A percentile compares a stretch with the other conserved stretches of the same genome.
These are phyloP conservation scores for Gossypium lobatum DNA, from an alignment of 441 rosid species.

Conservation along the genomic window DNA sequence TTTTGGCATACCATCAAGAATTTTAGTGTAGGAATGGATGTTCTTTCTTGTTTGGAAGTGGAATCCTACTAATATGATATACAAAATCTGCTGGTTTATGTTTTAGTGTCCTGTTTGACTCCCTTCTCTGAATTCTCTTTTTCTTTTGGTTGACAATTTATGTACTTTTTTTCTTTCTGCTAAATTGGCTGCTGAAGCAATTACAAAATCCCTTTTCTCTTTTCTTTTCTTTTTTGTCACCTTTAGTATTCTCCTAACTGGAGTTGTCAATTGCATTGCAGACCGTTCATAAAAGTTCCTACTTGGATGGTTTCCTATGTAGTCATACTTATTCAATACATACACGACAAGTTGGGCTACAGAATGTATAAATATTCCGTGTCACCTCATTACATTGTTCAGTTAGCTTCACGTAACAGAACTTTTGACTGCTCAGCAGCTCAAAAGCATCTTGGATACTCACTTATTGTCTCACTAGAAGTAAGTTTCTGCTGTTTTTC, in stretches of 20 bases:
- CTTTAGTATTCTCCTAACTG: slow-evolving; percentile 11
- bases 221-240: background rate
- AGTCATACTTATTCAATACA: slow-evolving; percentile 45
- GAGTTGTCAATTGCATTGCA: slow-evolving; percentile 30
- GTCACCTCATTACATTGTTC: slow-evolving; percentile 44
- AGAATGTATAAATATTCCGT: slow-evolving; percentile 32
- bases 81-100: background rate
- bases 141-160: background rate
- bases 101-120: slow-evolving; percentile 3
- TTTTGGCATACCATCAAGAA: background rate
- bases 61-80: background rate
- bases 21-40: background rate
- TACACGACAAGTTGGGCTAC: slow-evolving; percentile 40
- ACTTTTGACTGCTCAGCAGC: slow-evolving; percentile 84
- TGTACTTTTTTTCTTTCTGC: background rate
- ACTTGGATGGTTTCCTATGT: slow-evolving; percentile 35
- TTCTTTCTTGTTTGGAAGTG: background rate
- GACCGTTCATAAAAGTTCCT: slow-evolving; percentile 75
- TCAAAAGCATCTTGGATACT: slow-evolving; percentile 60
- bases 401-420: slow-evolving; percentile 62
- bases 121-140: background rate
- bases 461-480: slow-evolving; percentile 55
- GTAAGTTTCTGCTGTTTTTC: slow-evolving; percentile 37
- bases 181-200: background rate
- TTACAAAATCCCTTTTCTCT: background rate